phyloP scores from a whole-genome alignment of 148 eudicot species.

The Rhododendron henanense region DNA sequence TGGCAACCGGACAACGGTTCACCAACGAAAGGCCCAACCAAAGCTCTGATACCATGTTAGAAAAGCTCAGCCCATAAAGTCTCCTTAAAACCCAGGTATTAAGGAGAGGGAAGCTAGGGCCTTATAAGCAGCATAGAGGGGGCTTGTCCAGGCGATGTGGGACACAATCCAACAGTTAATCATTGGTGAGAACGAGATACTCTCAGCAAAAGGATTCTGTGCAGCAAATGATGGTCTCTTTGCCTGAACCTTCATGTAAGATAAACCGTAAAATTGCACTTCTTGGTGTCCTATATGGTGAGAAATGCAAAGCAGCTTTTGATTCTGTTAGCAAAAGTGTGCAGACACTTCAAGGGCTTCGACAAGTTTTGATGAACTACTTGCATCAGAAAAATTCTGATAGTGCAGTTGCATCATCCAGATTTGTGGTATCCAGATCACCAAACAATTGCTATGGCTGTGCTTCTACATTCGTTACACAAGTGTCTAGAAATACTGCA shows the following conservation, averaged over 20 bases:
- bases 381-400: constrained; percentile 77
- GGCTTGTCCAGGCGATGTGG: too few relatives aligned
- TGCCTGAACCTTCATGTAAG: constrained; percentile 97
- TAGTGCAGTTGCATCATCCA: constrained; percentile 48
- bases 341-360: constrained; percentile 98
- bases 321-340: constrained; percentile 99
- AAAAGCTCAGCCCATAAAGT: too few relatives aligned
- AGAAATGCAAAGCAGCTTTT: constrained; percentile 99
- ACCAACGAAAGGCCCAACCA: too few relatives aligned
- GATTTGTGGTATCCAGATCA: constrained; percentile 76
- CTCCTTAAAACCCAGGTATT: too few relatives aligned
- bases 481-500: constrained; percentile 90
- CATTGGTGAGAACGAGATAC: constrained; percentile 94
- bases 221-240: constrained; percentile 99
- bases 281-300: constrained; percentile 96
- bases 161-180: constrained; percentile 19
- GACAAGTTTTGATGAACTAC: constrained; percentile 91
- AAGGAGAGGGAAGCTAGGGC: too few relatives aligned
- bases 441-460: constrained; percentile 98
- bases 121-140: too few relatives aligned
- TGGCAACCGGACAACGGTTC: too few relatives aligned
- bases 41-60: too few relatives aligned
- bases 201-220: constrained; percentile 99
- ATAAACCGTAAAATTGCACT: constrained; percentile 97
- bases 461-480: constrained; percentile 90